Percentiles rank a stretch among this genome's conserved stretches.
phyloP scores from a whole-genome alignment of 805 yeast genomes.

The Yamadazyma kitorensis region DNA sequence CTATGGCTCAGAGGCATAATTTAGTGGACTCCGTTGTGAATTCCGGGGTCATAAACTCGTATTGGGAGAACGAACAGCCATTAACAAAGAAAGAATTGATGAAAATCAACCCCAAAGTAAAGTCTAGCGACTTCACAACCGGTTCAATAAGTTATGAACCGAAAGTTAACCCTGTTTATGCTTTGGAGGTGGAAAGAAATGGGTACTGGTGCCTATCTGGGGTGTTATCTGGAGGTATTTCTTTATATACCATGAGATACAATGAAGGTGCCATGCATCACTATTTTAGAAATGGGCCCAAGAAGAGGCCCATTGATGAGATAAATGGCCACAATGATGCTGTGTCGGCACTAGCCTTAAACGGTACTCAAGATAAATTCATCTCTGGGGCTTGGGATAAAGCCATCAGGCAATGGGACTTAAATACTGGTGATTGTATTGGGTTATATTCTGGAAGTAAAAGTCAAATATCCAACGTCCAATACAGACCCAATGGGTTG shows the following conservation, averaged over 20 bases:
- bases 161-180: constrained; percentile 76
- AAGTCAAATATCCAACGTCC: constrained; percentile 78
- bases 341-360: constrained; percentile 68
- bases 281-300: constrained; percentile 49
- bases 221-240: constrained; percentile 77
- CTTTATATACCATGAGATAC: constrained; percentile 77
- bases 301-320: constrained; percentile 21
- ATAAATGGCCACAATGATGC: constrained; percentile 63
- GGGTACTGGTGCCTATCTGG: constrained; percentile 87
- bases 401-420: constrained; percentile 77
- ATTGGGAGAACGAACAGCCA: constrained; percentile 98
- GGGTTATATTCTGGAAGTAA: constrained; percentile 53
- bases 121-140: constrained; percentile 30
- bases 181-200: constrained; percentile 79
- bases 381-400: constrained; percentile 93
- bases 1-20: constrained; percentile 88
- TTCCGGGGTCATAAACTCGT: constrained; percentile 78
- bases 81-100: constrained; percentile 40
- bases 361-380: constrained; percentile 57
- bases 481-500: constrained; percentile 62
- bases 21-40: constrained; percentile 80
- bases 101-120: constrained; percentile 34
- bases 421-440: constrained; percentile 61
- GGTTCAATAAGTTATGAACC: constrained; percentile 53
- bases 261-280: constrained; percentile 80